Evolutionary conservation across 257 asterid genomes (phyloP).

Genomic region (Mitragyna speciosa): DNA sequence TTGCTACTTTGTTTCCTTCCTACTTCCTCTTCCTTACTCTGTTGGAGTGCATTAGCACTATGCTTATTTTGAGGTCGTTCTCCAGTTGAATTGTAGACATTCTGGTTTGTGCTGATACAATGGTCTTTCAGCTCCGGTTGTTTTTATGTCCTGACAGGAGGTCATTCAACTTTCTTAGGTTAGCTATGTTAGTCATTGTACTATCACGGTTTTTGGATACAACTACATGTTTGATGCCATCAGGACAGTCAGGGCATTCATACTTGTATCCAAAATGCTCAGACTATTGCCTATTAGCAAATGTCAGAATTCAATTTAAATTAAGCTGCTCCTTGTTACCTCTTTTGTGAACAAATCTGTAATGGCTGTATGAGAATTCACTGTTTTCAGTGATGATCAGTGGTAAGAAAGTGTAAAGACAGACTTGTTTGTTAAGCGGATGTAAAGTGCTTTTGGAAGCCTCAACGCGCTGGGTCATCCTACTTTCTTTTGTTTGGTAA

Average conservation of each 20-base stretch:
- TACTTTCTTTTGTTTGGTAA: not conserved
- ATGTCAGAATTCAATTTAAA: not conserved
- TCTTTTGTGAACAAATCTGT: too few relatives aligned
- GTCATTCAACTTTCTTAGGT: not conserved
- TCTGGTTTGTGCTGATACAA: not conserved
- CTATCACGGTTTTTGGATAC: not conserved
- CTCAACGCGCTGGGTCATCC: not conserved
- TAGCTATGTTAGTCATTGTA: not conserved
- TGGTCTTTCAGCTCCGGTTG: not conserved
- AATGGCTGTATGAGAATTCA: too few relatives aligned
- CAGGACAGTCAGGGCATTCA: not conserved
- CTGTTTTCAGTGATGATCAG: too few relatives aligned
- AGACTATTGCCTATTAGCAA: not conserved
- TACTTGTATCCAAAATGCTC: not conserved
- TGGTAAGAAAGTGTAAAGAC: not conserved
- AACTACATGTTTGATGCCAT: not conserved
- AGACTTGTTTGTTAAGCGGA: not conserved
- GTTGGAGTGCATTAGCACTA: not conserved
- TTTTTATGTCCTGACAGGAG: not conserved
- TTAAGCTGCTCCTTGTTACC: not conserved
- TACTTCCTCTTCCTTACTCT: not conserved
- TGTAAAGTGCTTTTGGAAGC: not conserved
- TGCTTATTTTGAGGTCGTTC: not conserved
- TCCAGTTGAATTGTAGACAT: not conserved
- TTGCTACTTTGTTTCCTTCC: not conserved